Percentiles rank a stretch among this genome's conserved stretches.
These are phyloP conservation scores for Beauveria bassiana DNA, from an alignment of 2,329 filamentous ascomycete species.

Conservation along the genomic window DNA sequence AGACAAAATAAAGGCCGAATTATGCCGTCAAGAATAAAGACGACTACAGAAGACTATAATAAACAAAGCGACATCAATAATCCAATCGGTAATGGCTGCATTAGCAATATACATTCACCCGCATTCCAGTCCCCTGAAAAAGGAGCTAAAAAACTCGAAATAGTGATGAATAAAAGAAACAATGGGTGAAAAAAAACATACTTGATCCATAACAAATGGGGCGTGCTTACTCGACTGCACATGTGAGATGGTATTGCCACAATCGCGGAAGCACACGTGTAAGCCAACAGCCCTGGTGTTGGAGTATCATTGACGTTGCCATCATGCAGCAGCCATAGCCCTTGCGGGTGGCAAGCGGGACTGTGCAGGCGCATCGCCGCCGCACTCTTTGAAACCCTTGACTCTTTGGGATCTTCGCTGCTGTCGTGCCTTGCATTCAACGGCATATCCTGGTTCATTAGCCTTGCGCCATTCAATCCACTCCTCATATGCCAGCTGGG, in stretches of 20 bases:
- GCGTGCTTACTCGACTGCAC: not conserved
- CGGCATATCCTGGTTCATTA: conserved; percentile 39
- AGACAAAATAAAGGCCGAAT: no score
- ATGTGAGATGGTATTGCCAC: not conserved
- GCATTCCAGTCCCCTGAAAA: not conserved
- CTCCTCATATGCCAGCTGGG: conserved; percentile 39
- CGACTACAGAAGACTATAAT: not conserved
- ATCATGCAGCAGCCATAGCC: conserved; percentile 1
- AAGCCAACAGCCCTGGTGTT: not conserved
- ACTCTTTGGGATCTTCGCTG: conserved; percentile 28
- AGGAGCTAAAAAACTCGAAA: not conserved
- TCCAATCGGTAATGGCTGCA: conserved; percentile 5
- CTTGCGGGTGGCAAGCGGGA: not conserved
- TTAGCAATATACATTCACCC: not conserved
- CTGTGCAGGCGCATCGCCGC: not conserved
- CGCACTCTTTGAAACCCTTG: not conserved
- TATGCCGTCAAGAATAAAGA: not conserved
- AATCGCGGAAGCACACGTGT: not conserved
- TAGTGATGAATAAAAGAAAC: not conserved
- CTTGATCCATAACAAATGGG: not conserved
- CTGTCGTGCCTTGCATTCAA: conserved; percentile 37
- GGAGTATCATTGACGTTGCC: not conserved
- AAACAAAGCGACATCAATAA: not conserved
- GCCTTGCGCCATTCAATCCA: conserved; percentile 43
- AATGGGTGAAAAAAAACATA: not conserved